phyloP scores from a whole-genome alignment of 2,329 filamentous ascomycete genomes.

The Fusarium sp. region DNA sequence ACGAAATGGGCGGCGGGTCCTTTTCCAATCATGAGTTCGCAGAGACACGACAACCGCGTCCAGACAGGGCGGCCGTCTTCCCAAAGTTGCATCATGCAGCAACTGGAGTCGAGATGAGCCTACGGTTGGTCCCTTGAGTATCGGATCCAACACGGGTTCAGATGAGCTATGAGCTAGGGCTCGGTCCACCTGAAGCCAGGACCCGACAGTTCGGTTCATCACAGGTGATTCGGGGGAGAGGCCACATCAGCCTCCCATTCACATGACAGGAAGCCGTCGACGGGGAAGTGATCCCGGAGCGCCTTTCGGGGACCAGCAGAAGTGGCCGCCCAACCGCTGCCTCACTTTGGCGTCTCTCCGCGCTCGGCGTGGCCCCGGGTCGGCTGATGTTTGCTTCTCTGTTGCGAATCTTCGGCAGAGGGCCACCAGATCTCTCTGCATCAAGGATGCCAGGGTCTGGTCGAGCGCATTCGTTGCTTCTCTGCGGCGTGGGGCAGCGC shows the following conservation, averaged over 20 bases:
- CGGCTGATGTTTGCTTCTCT: conserved; percentile 8
- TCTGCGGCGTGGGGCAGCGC: neutral
- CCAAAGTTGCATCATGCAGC: conserved; percentile 30
- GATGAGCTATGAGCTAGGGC: conserved; percentile 8
- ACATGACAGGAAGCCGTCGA: conserved; percentile 40
- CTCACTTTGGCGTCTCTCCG: neutral
- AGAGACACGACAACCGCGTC: conserved; percentile 14
- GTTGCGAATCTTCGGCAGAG: conserved; percentile 2
- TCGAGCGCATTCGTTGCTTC: neutral
- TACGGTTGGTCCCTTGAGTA: conserved; percentile 5
- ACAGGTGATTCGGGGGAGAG: conserved; percentile 29
- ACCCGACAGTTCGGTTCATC: conserved; percentile 45
- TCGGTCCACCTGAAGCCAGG: conserved; percentile 20
- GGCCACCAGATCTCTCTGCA: conserved; percentile 9
- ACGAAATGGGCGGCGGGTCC: conserved; percentile 2
- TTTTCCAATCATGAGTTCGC: conserved; percentile 16
- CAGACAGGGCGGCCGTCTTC: conserved; percentile 10
- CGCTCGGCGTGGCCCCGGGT: neutral
- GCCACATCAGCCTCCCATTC: conserved; percentile 40
- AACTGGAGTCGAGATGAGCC: neutral
- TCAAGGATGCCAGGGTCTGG: neutral
- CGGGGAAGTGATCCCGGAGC: conserved; percentile 37
- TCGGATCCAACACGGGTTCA: conserved; percentile 13
- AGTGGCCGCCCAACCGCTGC: conserved; percentile 5
- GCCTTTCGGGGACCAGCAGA: neutral